These are phyloP conservation scores for Lentinula sp. DNA, from an alignment of 768 basidiomycete genomes.

Conservation along the genomic window DNA sequence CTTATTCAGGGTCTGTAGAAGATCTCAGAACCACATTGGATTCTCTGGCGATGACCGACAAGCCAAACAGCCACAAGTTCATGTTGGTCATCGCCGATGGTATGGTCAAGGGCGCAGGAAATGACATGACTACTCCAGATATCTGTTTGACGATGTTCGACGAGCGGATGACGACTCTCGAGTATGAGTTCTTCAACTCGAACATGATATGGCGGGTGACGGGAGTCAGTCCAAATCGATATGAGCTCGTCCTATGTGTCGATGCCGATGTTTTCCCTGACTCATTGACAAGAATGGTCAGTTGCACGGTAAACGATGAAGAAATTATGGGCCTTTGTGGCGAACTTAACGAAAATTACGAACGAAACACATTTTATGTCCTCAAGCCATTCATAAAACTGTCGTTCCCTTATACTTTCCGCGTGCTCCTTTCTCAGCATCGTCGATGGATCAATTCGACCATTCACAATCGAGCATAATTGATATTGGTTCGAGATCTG, in stretches of 20 bases:
- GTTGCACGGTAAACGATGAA: slow-evolving; percentile 93
- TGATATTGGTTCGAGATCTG: slow-evolving; percentile 92
- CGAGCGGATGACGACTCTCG: slow-evolving; percentile 99
- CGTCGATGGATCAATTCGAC: slow-evolving; percentile 99
- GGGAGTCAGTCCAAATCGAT: slow-evolving; percentile 92
- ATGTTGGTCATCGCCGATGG: slow-evolving; percentile 96
- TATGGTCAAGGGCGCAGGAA: slow-evolving; percentile 96
- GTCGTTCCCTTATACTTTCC: slow-evolving; percentile 94
- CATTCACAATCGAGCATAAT: slow-evolving; percentile 93
- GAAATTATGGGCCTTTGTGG: slow-evolving; percentile 99
- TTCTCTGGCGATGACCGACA: slow-evolving; percentile 96
- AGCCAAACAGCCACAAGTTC: slow-evolving; percentile 95
- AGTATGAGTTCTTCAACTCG: slow-evolving; percentile 99
- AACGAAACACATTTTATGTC: slow-evolving; percentile 99
- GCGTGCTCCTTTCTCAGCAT: slow-evolving; percentile 88
- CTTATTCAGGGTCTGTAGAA: slow-evolving; percentile 95
- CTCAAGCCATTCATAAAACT: slow-evolving; percentile 98
- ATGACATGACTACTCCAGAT: slow-evolving; percentile 84
- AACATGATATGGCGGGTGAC: slow-evolving; percentile 78
- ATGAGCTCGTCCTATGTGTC: slow-evolving; percentile 92
- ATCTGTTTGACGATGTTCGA: slow-evolving; percentile 96
- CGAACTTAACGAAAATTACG: slow-evolving; percentile 90
- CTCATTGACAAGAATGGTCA: slow-evolving; percentile 91
- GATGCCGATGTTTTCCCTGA: slow-evolving; percentile 99
- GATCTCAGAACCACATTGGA: slow-evolving; percentile 97